Conservation (phyloP, 2,329 filamentous ascomycete genomes). For the Fusarium beomiforme region DNA sequence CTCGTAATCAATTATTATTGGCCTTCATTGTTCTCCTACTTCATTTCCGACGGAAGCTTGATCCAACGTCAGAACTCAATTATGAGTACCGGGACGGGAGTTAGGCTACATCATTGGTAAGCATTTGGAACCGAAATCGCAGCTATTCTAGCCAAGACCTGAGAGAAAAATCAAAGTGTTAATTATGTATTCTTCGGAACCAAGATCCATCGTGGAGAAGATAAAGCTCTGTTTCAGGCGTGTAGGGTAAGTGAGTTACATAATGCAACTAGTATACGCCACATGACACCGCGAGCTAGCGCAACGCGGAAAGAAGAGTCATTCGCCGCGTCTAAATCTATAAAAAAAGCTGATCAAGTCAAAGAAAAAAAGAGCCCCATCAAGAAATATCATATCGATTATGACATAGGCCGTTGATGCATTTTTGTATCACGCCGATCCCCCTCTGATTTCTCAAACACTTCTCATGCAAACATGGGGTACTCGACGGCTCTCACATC, state of each 20-base stretch:
- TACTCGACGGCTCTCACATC: conserved; percentile 28
- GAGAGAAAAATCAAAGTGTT: neutral
- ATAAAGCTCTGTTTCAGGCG: neutral
- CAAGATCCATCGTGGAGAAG: neutral
- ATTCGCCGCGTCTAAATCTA: conserved; percentile 20
- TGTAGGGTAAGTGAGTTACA: conserved; percentile 13
- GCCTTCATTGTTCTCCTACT: neutral
- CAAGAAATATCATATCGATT: neutral
- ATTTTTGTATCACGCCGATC: neutral
- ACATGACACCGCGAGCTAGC: conserved; percentile 30
- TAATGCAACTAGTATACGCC: neutral
- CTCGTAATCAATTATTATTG: neutral
- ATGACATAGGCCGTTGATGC: conserved; percentile 12
- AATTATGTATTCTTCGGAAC: neutral
- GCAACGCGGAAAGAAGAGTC: conserved; percentile 30
- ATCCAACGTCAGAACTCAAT: conserved; percentile 3
- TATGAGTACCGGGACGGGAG: neutral
- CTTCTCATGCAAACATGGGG: conserved; percentile 46
- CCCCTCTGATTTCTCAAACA: neutral
- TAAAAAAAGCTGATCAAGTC: conserved; percentile 22
- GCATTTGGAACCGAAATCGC: no score
- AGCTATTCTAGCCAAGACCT: accelerated
- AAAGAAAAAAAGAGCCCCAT: neutral
- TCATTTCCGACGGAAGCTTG: neutral
- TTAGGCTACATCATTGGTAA: neutral